Base-by-base conservation (phyloP, 306 rosid species). In the Dryas alaskensis region DNA sequence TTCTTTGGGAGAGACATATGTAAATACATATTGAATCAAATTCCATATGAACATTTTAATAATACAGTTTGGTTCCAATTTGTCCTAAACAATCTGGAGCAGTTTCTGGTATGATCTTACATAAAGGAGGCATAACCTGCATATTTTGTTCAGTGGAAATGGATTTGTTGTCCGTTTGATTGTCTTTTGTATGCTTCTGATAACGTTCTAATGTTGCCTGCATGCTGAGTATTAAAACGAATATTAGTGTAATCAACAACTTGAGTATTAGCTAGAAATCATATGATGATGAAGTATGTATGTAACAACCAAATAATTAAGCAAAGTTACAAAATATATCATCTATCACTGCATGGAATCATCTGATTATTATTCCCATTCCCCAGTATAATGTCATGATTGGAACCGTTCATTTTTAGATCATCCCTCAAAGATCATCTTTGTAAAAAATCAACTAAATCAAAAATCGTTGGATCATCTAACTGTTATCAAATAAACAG, bases 181-280 rank as follows among this genome's bases (percentile, higher is more conserved):
- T 73, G 43, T 78, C 74, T 66, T 72, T 89, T 8, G 82, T 10
- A 39, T 86, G 89, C 77, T 78, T 84, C 73, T 79, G 80, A 44
- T 92, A 92, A 48, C 96, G 87, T 67, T 81, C 98, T 71, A 92
- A 81, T 12, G 88, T 73, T 47, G 67, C 76, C 80, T 66, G 88
- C 84, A 86, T 76, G 78, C 98, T 89, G 90, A 52, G 67, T 51
- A 52, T 49, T 22, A 17, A 48, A 60, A 69, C 45, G 13, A 50
- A 40, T 73, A 10, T 73, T 43, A 51, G 62, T 31, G 22, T 16
- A 48, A 46, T 65, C 12, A 25, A 66, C 43, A 53, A 63, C 51
- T 43, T 64, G 67, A n/a, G 4, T 40, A 3, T 1, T 17, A 10
- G 31, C 12, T 13, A 17, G 14, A 45, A 13, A 6, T 42, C 43